Conservation (phyloP, 306 rosid genomes). For the Castanospermum australe region DNA sequence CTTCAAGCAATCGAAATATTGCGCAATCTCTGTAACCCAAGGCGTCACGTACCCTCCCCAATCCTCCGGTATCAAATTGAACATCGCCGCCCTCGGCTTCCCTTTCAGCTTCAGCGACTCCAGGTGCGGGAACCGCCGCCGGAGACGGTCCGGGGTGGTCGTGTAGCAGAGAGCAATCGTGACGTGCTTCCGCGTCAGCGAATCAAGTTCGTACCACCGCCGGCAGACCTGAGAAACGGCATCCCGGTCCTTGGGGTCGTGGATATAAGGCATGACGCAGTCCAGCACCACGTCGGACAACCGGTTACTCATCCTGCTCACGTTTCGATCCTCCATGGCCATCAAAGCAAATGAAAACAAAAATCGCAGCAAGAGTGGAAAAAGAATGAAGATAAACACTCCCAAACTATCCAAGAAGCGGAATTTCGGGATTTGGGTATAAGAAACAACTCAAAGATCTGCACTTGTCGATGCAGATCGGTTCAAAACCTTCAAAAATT, state of each 20-base stretch:
- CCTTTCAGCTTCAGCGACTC: conserved; percentile 85
- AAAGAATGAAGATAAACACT: neutral
- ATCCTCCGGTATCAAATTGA: conserved; percentile 90
- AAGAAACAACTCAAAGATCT: neutral
- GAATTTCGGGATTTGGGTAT: neutral
- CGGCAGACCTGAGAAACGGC: conserved; percentile 82
- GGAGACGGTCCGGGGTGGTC: conserved; percentile 69
- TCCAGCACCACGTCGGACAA: conserved; percentile 64
- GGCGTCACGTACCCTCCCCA: conserved; percentile 96
- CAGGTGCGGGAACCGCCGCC: conserved; percentile 64
- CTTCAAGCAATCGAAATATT: conserved; percentile 62
- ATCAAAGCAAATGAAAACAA: neutral
- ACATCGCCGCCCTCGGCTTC: conserved; percentile 96
- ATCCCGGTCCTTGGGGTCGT: conserved; percentile 76
- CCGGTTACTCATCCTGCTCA: conserved; percentile 6
- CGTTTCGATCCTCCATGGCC: conserved; percentile 3
- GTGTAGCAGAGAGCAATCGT: conserved; percentile 96
- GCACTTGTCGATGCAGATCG: conserved; percentile 10
- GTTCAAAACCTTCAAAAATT: neutral
- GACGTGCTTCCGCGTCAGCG: conserved; percentile 86
- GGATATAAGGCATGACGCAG: conserved; percentile 78
- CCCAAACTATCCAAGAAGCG: neutral
- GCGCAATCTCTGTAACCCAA: conserved; percentile 73
- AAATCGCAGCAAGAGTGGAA: neutral
- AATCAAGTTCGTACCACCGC: conserved; percentile 89